Evolutionary conservation across 129 eudicot species (phyloP).

Genomic region (Flaveria sonorensis): DNA sequence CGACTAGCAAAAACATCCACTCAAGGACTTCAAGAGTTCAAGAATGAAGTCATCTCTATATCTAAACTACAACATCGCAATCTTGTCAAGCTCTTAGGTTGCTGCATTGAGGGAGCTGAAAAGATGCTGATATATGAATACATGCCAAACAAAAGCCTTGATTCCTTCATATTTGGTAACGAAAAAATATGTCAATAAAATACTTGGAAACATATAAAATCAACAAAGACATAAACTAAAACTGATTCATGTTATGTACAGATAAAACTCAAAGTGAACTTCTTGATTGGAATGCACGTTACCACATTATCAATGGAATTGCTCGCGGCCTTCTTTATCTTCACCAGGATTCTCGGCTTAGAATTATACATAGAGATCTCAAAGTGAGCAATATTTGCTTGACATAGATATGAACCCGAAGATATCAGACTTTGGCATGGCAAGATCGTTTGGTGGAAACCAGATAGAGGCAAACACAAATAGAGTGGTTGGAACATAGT

Average conservation of each 20-base stretch:
- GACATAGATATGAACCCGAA: conserved; percentile 46
- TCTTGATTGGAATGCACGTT: conserved; percentile 42
- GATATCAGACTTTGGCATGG: conserved; percentile 53
- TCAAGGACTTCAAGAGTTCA: conserved; percentile 57
- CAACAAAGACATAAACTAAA: background rate
- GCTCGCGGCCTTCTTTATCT: conserved; percentile 55
- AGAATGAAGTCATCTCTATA: conserved; percentile 51
- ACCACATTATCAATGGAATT: conserved; percentile 36
- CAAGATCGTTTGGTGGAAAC: conserved; percentile 42
- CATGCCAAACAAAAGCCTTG: conserved; percentile 58
- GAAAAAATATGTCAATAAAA: background rate
- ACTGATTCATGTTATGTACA: background rate
- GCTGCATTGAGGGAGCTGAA: conserved; percentile 43
- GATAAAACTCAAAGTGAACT: conserved; percentile 32
- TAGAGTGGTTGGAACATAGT: conserved; percentile 54
- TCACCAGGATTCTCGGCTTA: conserved; percentile 48
- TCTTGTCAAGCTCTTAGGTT: conserved; percentile 54
- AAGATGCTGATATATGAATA: conserved; percentile 54
- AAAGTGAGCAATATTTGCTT: conserved; percentile 47
- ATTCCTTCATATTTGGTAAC: conserved; percentile 50
- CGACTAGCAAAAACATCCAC: conserved; percentile 45
- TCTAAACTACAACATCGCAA: conserved; percentile 54
- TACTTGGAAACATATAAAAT: background rate
- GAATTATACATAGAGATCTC: conserved; percentile 53
- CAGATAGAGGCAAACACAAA: conserved; percentile 43